Evolutionary conservation across 1,284 basidiomycete species (phyloP), one percentile per base, ranked within the genome.

Genomic region (Takashimella koratensis): DNA sequence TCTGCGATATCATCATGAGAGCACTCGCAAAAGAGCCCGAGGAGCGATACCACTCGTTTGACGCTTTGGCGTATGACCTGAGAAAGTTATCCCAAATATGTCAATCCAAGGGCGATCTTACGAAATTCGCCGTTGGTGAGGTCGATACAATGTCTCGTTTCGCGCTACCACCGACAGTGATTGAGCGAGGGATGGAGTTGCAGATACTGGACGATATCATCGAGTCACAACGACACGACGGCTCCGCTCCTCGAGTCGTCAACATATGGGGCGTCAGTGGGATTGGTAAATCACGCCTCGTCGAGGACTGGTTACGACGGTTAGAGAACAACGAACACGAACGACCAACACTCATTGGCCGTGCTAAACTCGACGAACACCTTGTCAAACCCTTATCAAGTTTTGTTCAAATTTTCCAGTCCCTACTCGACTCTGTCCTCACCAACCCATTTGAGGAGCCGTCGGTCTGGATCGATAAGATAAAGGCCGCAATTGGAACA

Each of bases 381-480:
- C 58, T 66, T 11, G 51, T 59, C 21, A 62, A 64, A 42, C 73
- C 73, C 0, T 53, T 75, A 6, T 52, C 62, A 1, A 67, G 67
- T 2, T 72, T 74, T 48, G 60, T 67, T 2, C 65, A 74, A 45
- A 53, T 74, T 20, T 71, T 76, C 44, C 59, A 70, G 23, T 56
- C 61, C 10, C 57, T 75, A 0, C 55, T 74, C 10, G 66, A 70
- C 42, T 54, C 67, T 1, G 59, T 70, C 16, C 58, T 74, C 49
- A 66, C 69, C 2, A 66, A 73, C 43, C 67, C 72, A 0, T 57
- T 62, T 4, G 68, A 72, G 45, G 65, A 74, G 47, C 47, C 59
- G 2, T 53, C 62, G 4, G 48, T 54, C 1, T 73, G 70, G 70
- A 56, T 59, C 3, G 50, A 55, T n/a, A 53, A 53, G 19, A 72